A percentile compares a stretch with the other conserved stretches of the same genome.
phyloP scores from a whole-genome alignment of 306 rosid species.

The Gastrolobium bilobum region DNA sequence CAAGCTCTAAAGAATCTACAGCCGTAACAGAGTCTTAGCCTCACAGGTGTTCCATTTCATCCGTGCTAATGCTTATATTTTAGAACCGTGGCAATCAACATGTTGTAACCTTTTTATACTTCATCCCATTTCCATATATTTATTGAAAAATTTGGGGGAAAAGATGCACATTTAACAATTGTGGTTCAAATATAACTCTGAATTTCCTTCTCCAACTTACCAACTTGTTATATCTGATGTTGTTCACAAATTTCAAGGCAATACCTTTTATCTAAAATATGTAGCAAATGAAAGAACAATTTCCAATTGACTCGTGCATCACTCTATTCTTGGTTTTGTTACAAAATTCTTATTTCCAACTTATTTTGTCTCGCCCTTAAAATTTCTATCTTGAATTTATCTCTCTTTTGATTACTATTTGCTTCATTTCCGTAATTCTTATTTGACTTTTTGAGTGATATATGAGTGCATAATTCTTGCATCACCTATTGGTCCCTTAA shows the following conservation, averaged over 20 bases:
- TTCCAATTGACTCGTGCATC: neutral
- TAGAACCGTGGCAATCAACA: slow-evolving; percentile 6
- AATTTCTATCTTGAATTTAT: slow-evolving; percentile 6
- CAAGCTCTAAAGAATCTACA: too few relatives aligned
- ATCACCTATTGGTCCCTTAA: slow-evolving; percentile 38
- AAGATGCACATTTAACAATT: slow-evolving; percentile 24
- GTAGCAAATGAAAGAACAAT: slow-evolving; percentile 28
- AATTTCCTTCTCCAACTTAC: slow-evolving; percentile 26
- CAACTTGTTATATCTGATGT: slow-evolving; percentile 32
- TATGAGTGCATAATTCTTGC: slow-evolving; percentile 45
- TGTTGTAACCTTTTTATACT: neutral
- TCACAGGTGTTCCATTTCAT: slow-evolving; percentile 3
- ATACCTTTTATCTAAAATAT: slow-evolving; percentile 10
- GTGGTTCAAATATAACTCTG: neutral
- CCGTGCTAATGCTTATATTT: slow-evolving; percentile 29
- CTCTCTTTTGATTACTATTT: slow-evolving; percentile 23
- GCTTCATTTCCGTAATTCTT: slow-evolving; percentile 18
- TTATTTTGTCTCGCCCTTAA: slow-evolving; percentile 31
- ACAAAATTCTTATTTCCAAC: neutral
- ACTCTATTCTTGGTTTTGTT: too few relatives aligned
- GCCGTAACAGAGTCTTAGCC: too few relatives aligned
- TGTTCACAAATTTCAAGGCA: neutral
- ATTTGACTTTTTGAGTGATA: slow-evolving; percentile 1
- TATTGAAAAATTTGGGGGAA: neutral
- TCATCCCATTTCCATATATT: neutral